phyloP scores from a whole-genome alignment of 2,329 filamentous ascomycete species.

The Paecilomyces dactylethromorphus region DNA sequence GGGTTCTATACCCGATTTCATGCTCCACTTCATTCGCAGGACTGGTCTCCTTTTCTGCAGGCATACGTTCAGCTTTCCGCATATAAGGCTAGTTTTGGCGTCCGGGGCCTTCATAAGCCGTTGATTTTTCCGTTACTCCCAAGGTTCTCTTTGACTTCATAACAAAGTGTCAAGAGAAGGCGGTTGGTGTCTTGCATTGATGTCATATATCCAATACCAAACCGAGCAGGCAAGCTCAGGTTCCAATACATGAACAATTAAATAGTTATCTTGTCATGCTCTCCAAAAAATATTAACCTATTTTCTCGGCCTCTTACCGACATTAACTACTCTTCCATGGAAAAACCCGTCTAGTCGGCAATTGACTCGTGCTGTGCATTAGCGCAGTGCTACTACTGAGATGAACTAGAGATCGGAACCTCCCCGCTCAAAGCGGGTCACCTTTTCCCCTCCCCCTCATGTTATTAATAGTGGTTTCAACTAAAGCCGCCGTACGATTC shows the following conservation, averaged over 20 bases:
- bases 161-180: background rate
- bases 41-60: background rate
- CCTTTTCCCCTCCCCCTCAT: background rate
- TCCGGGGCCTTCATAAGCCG: background rate
- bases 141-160: background rate
- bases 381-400: background rate
- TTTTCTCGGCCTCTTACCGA: background rate
- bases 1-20: background rate
- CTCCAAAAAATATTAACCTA: background rate
- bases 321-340: background rate
- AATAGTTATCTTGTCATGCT: background rate
- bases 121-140: background rate
- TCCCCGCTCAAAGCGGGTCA: background rate
- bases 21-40: background rate
- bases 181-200: background rate
- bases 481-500: background rate
- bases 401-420: background rate
- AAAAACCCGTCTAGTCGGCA: background rate
- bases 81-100: background rate
- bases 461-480: background rate
- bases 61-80: background rate
- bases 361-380: background rate
- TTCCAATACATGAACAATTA: background rate
- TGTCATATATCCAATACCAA: background rate
- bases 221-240: background rate